These are phyloP conservation scores for Nicotiana sylvestris DNA, from an alignment of 257 asterid genomes.

Conservation along the genomic window DNA sequence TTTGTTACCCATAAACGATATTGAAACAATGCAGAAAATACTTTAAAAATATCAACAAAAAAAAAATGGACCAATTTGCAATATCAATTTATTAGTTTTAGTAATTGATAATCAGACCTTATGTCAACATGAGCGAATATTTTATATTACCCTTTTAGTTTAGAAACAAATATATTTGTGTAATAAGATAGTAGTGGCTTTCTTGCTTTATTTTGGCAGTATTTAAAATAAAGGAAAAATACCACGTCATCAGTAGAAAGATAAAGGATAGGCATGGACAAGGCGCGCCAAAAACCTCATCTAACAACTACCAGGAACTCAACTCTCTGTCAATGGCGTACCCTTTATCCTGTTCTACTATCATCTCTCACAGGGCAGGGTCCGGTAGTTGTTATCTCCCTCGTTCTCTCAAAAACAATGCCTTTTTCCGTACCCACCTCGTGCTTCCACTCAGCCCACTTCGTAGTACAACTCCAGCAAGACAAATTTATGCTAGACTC, in stretches of 20 bases:
- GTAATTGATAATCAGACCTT: not conserved
- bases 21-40: too few relatives aligned
- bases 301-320: slow-evolving; percentile 19
- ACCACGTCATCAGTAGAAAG: not conserved
- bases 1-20: too few relatives aligned
- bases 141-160: too few relatives aligned
- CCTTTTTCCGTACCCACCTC: slow-evolving; percentile 15
- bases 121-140: not conserved
- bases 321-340: slow-evolving; percentile 45
- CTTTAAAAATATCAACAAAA: too few relatives aligned
- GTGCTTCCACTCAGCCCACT: slow-evolving; percentile 17
- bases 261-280: slow-evolving; percentile 44
- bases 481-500: slow-evolving; percentile 25
- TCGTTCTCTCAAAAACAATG: slow-evolving; percentile 17
- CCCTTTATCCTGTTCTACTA: slow-evolving; percentile 37
- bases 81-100: too few relatives aligned
- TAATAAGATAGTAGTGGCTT: too few relatives aligned
- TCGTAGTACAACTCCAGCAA: slow-evolving; percentile 1
- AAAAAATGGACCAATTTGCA: too few relatives aligned
- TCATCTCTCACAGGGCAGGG: slow-evolving; percentile 25
- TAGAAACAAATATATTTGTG: too few relatives aligned
- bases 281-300: slow-evolving; percentile 71
- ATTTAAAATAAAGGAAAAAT: too few relatives aligned
- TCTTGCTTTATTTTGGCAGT: not conserved
- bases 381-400: not conserved